Evolutionary conservation across 176 grass and related monocot genomes (phyloP).

Genomic region (Oryza longistaminata): DNA sequence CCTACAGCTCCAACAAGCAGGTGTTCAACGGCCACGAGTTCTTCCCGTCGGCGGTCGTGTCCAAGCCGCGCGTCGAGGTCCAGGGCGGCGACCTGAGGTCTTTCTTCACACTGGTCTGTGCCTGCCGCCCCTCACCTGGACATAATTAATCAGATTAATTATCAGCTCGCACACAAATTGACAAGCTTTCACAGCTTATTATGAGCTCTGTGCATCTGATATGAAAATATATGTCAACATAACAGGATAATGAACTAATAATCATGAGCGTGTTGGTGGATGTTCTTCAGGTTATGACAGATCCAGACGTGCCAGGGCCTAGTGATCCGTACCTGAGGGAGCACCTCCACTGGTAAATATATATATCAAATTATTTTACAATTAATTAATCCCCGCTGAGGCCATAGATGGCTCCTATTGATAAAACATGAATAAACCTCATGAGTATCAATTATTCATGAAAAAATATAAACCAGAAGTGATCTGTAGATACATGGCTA

Average conservation of each 20-base stretch:
- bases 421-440: not conserved
- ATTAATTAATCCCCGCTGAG: not conserved
- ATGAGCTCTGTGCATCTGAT: no score
- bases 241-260: not conserved
- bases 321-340: conserved; percentile 93
- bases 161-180: not conserved
- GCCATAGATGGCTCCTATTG: not conserved
- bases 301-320: conserved; percentile 92
- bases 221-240: not conserved
- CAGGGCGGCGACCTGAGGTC: conserved; percentile 80
- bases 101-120: conserved; percentile 85
- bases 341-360: conserved; percentile 79
- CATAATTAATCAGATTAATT: not conserved
- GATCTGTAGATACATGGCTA: not conserved
- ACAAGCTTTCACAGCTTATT: not conserved
- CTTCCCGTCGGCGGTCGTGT: conserved; percentile 65
- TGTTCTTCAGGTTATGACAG: conserved; percentile 79
- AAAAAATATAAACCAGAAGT: not conserved
- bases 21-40: conserved; percentile 94
- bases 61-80: conserved; percentile 80
- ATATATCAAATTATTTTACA: not conserved
- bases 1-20: conserved; percentile 76
- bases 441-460: not conserved
- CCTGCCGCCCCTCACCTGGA: not conserved
- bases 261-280: not conserved